Conservation (phyloP, 2,329 filamentous ascomycete species). For the Colletotrichum karsti region DNA sequence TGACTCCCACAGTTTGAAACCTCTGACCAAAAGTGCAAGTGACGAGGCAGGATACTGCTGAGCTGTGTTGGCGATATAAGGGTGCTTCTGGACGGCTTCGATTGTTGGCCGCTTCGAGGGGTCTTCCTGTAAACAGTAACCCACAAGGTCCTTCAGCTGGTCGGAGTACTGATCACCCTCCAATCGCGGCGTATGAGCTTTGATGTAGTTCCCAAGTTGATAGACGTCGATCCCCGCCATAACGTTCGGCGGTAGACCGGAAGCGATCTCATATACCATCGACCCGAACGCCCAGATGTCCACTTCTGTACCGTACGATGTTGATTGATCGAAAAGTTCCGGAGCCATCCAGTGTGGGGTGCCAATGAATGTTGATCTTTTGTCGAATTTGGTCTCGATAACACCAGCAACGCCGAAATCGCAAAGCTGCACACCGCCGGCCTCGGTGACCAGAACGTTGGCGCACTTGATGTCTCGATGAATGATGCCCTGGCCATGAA, state of each 20-base stretch:
- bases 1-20: constrained; percentile 80
- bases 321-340: constrained; percentile 73
- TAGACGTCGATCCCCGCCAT: constrained; percentile 58
- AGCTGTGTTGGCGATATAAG: constrained; percentile 71
- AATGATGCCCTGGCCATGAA: constrained; percentile 74
- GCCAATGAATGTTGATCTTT: constrained; percentile 82
- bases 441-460: constrained; percentile 82
- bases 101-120: constrained; percentile 75
- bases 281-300: constrained; percentile 90
- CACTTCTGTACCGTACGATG: constrained; percentile 75
- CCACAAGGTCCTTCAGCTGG: constrained; percentile 73
- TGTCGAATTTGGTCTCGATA: constrained; percentile 78
- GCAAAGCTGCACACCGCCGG: constrained; percentile 80
- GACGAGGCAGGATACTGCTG: constrained; percentile 70
- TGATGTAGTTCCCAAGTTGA: constrained; percentile 62
- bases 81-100: constrained; percentile 74
- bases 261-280: constrained; percentile 83
- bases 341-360: constrained; percentile 90
- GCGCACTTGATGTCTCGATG: constrained; percentile 79
- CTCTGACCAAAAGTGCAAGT: constrained; percentile 73
- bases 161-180: constrained; percentile 77
- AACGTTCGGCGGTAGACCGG: constrained; percentile 77
- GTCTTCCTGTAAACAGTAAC: constrained; percentile 77
- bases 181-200: constrained; percentile 71
- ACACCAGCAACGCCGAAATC: constrained; percentile 87